Conservation (phyloP, 2,329 filamentous ascomycete genomes). For the Xenosphaeropsis pyriputrescens region DNA sequence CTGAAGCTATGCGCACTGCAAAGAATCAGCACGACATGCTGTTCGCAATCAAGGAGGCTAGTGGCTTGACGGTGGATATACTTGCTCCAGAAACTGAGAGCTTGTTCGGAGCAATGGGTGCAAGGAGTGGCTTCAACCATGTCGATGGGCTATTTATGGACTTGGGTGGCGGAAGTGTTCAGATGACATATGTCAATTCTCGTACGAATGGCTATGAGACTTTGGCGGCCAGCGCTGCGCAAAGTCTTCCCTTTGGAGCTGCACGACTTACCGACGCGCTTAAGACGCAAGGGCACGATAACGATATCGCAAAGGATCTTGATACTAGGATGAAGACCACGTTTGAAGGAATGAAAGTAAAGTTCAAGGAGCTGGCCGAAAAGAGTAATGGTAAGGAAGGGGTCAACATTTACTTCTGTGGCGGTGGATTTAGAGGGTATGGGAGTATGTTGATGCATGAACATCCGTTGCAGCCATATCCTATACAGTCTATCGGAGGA, state of each 20-base stretch:
- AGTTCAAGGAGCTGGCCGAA: conserved; percentile 35
- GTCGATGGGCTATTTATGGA: conserved; percentile 78
- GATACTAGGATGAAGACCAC: conserved; percentile 40
- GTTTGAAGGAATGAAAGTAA: conserved; percentile 34
- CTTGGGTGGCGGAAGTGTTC: conserved; percentile 59
- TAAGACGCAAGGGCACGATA: conserved; percentile 24
- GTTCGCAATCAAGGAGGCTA: conserved; percentile 41
- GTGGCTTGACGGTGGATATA: conserved; percentile 56
- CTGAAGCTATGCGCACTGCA: conserved; percentile 76
- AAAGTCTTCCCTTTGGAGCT: conserved; percentile 46
- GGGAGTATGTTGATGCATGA: conserved; percentile 78
- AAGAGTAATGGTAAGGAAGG: conserved; percentile 24
- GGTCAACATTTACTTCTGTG: conserved; percentile 70
- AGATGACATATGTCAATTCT: conserved; percentile 49
- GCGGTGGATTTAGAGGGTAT: conserved; percentile 82
- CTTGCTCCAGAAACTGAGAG: conserved; percentile 72
- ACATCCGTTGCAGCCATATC: conserved; percentile 62
- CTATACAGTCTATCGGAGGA: conserved; percentile 68
- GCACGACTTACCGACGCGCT: conserved; percentile 38
- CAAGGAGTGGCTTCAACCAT: conserved; percentile 55
- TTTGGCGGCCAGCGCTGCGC: conserved; percentile 35
- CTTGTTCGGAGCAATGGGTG: conserved; percentile 67
- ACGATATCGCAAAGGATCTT: conserved; percentile 29
- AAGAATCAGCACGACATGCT: conserved; percentile 59
- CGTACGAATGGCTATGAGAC: conserved; percentile 28